These are phyloP conservation scores for Trichoderma cornu-damae DNA, from an alignment of 2,329 filamentous ascomycete species.

Conservation along the genomic window DNA sequence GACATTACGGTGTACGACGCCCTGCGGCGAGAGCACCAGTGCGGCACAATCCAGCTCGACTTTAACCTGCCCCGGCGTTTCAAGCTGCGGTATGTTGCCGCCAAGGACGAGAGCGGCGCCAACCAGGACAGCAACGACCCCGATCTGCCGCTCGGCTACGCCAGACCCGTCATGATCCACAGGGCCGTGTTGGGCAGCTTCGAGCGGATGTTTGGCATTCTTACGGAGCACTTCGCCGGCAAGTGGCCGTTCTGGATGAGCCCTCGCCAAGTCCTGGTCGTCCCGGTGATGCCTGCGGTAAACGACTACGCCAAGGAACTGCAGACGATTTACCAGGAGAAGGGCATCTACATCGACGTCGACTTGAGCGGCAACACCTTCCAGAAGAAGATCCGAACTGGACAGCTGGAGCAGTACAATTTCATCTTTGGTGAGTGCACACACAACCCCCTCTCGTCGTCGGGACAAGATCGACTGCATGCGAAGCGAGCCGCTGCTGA, in stretches of 20 bases:
- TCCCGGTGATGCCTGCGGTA: slow-evolving; percentile 67
- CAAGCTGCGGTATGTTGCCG: slow-evolving; percentile 47
- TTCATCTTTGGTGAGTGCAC: slow-evolving; percentile 63
- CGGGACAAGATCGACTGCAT: not conserved
- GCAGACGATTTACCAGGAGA: slow-evolving; percentile 59
- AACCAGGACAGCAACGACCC: slow-evolving; percentile 42
- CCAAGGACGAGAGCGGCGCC: slow-evolving; percentile 40
- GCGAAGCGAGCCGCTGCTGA: slow-evolving; percentile 17
- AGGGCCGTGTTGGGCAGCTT: slow-evolving; percentile 72
- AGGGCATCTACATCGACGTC: slow-evolving; percentile 62
- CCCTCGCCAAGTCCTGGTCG: slow-evolving; percentile 65
- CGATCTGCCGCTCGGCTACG: slow-evolving; percentile 61
- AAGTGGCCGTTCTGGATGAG: slow-evolving; percentile 90
- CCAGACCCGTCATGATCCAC: slow-evolving; percentile 81
- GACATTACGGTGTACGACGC: slow-evolving; percentile 93
- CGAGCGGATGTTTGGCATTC: slow-evolving; percentile 63
- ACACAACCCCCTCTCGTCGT: not conserved
- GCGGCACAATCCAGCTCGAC: slow-evolving; percentile 85
- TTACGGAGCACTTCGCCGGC: slow-evolving; percentile 78
- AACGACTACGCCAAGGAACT: slow-evolving; percentile 74
- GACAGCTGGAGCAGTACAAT: slow-evolving; percentile 76
- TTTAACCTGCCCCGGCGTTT: slow-evolving; percentile 62
- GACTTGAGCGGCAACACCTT: slow-evolving; percentile 65
- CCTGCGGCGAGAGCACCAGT: slow-evolving; percentile 59
- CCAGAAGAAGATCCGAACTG: slow-evolving; percentile 84